These are phyloP conservation scores for Soucietia sequanensis DNA, from an alignment of 805 yeast genomes.

Conservation along the genomic window DNA sequence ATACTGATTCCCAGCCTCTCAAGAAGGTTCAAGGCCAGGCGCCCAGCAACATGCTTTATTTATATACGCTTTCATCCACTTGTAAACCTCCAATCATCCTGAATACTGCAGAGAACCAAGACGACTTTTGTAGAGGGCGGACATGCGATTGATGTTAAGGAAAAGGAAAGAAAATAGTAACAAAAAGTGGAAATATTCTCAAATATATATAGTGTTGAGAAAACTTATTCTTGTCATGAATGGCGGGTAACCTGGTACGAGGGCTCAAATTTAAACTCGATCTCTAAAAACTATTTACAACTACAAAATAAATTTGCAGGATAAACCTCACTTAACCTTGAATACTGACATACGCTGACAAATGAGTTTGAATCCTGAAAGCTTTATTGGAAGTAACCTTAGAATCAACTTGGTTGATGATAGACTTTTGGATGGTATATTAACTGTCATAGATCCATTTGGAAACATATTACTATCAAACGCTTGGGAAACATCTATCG, in stretches of 20 bases:
- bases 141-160: slow-evolving; percentile 39
- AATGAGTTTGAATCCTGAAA: slow-evolving; percentile 17
- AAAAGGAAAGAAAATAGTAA: too few species aligned
- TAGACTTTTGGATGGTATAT: slow-evolving; percentile 34
- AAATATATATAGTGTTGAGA: too few species aligned
- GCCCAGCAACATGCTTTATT: slow-evolving; percentile 50
- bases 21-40: slow-evolving; percentile 40
- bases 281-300: too few species aligned
- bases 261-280: too few species aligned
- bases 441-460: slow-evolving; percentile 43
- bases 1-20: slow-evolving; percentile 48
- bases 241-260: too few species aligned
- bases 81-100: slow-evolving; percentile 22
- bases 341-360: too few species aligned
- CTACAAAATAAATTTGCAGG: too few species aligned
- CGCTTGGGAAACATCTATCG: slow-evolving; percentile 31
- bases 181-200: too few species aligned
- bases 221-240: too few species aligned
- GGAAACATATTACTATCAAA: slow-evolving; percentile 40
- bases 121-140: slow-evolving; percentile 27
- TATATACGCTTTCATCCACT: slow-evolving; percentile 37
- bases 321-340: too few species aligned
- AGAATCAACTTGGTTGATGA: slow-evolving; percentile 27
- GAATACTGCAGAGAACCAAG: slow-evolving; percentile 8
- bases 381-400: slow-evolving; percentile 31